These are phyloP conservation scores for Penicillium macrosclerotiorum DNA, from an alignment of 495 filamentous ascomycete species.

Conservation along the genomic window DNA sequence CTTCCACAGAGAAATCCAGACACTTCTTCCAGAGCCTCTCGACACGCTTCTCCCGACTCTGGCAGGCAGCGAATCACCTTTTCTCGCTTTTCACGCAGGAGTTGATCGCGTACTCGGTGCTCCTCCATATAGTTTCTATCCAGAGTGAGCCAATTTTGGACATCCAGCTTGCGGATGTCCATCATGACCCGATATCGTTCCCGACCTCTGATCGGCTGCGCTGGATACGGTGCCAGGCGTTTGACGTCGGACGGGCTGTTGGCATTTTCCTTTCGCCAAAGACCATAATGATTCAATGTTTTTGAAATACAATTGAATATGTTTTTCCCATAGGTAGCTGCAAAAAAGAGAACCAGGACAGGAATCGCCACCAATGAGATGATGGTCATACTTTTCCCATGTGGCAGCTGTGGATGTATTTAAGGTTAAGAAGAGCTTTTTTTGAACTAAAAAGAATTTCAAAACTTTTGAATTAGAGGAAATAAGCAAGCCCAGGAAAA, in stretches of 20 bases:
- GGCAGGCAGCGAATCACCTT: slow-evolving; percentile 51
- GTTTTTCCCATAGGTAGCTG: slow-evolving; percentile 44
- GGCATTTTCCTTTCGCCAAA: slow-evolving; percentile 4
- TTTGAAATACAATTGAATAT: slow-evolving; percentile 17
- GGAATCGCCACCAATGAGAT: slow-evolving; percentile 35
- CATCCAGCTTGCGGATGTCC: slow-evolving; percentile 53
- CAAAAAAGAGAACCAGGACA: slow-evolving; percentile 38
- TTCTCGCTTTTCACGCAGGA: slow-evolving; percentile 39
- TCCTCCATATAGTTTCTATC: slow-evolving; percentile 52
- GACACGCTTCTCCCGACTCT: slow-evolving; percentile 48
- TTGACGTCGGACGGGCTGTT: slow-evolving; percentile 33
- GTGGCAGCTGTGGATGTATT: slow-evolving; percentile 7
- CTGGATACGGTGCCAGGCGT: slow-evolving; percentile 40
- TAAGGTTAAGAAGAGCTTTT: background rate
- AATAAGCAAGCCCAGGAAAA: slow-evolving; percentile 12
- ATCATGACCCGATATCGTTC: slow-evolving; percentile 50
- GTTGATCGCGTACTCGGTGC: slow-evolving; percentile 41
- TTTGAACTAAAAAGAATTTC: background rate
- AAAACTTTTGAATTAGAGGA: slow-evolving; percentile 1
- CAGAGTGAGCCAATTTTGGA: slow-evolving; percentile 53
- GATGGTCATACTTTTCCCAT: slow-evolving; percentile 33
- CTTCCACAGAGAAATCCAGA: slow-evolving; percentile 48
- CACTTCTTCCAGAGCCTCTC: slow-evolving; percentile 50
- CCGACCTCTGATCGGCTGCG: slow-evolving; percentile 44
- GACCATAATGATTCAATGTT: slow-evolving; percentile 8